phyloP scores from a whole-genome alignment of 2,329 filamentous ascomycete genomes.

The Penicillium sp. region DNA sequence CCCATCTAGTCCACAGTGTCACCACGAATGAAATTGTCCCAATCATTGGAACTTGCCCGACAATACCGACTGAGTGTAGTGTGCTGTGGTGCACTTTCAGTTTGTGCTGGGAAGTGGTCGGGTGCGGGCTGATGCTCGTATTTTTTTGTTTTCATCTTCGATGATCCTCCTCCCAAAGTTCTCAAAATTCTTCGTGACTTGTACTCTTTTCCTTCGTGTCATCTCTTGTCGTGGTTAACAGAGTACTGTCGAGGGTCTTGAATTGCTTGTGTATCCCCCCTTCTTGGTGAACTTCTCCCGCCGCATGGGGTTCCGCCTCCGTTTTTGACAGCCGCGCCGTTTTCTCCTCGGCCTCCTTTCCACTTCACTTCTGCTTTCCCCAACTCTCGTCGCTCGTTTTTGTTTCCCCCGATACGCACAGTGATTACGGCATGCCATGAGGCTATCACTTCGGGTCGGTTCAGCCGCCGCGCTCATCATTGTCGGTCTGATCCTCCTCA shows the following conservation, averaged over 20 bases:
- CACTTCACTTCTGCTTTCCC: background rate
- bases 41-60: background rate
- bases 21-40: background rate
- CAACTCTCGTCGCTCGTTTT: slow-evolving; percentile 9
- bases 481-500: slow-evolving; percentile 31
- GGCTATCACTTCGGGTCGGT: slow-evolving; percentile 30
- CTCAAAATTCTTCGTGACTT: background rate
- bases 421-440: slow-evolving; percentile 25
- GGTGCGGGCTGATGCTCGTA: background rate
- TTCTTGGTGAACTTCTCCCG: background rate
- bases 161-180: background rate
- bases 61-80: background rate
- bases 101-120: background rate
- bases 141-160: background rate
- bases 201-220: background rate
- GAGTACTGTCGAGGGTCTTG: background rate
- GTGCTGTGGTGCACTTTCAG: too few relatives aligned
- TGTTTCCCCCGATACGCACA: slow-evolving; percentile 1
- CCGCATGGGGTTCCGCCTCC: slow-evolving; percentile 11
- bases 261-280: background rate
- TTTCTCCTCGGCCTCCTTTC: slow-evolving; percentile 3
- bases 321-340: slow-evolving; percentile 5
- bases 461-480: slow-evolving; percentile 35
- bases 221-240: background rate
- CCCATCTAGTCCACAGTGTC: background rate